Conservation (phyloP, 495 filamentous ascomycete genomes). For the Hypoxylon intermedium region DNA sequence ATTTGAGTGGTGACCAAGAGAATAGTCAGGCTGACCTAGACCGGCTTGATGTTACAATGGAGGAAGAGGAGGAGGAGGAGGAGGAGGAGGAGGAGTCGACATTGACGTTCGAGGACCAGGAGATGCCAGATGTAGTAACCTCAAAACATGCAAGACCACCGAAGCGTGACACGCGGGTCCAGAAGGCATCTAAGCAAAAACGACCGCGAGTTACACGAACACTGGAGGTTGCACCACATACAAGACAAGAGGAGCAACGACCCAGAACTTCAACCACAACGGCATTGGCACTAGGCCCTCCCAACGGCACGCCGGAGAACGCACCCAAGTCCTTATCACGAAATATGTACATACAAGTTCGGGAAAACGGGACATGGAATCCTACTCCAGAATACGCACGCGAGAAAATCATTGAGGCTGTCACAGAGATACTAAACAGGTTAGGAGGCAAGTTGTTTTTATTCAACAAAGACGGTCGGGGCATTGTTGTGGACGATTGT, state of each 20-base stretch:
- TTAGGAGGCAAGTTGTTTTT: background rate
- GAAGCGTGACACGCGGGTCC: no score
- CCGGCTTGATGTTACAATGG: background rate
- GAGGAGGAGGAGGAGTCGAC: no score
- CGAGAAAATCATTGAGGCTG: background rate
- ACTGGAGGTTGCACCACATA: background rate
- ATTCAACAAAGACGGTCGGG: background rate
- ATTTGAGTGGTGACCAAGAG: background rate
- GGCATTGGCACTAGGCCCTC: no score
- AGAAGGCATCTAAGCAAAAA: background rate
- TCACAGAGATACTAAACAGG: background rate
- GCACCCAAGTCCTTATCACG: background rate
- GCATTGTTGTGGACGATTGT: background rate
- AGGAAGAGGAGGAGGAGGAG: background rate
- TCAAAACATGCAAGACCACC: no score
- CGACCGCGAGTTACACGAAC: background rate
- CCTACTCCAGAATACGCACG: background rate
- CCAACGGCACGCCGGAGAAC: no score
- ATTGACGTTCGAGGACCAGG: constrained; percentile 2
- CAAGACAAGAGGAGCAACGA: background rate
- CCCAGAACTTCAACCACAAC: background rate
- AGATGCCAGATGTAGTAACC: constrained; percentile 44
- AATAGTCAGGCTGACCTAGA: background rate
- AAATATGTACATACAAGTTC: background rate
- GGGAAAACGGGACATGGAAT: background rate